A percentile compares a stretch with the other conserved stretches of the same genome.
These are phyloP conservation scores for Monosporascus cannonballus DNA, from an alignment of 2,329 filamentous ascomycete species.

Conservation along the genomic window DNA sequence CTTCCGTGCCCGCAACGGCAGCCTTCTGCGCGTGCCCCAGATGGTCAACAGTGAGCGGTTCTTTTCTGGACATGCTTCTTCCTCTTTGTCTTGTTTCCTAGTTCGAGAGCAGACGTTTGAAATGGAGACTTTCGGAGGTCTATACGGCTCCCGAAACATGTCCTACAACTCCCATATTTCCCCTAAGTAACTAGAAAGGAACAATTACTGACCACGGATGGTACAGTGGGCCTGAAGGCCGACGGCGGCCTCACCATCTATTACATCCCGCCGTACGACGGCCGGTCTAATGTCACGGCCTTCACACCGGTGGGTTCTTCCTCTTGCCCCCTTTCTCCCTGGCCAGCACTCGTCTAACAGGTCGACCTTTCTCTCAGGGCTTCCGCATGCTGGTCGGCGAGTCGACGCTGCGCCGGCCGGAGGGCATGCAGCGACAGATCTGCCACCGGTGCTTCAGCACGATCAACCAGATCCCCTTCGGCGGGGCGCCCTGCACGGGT, in stretches of 20 bases:
- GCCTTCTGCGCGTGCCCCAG: conserved; percentile 22
- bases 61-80: no score
- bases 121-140: no score
- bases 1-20: conserved; percentile 24
- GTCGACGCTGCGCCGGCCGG: conserved; percentile 20
- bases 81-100: no score
- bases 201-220: no score
- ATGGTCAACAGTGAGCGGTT: conserved; percentile 3
- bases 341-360: not conserved
- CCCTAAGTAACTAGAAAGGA: no score
- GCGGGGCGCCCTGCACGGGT: conserved; percentile 13
- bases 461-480: conserved; percentile 21
- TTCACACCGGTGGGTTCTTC: conserved; percentile 27
- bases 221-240: conserved; percentile 20
- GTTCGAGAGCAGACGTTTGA: no score
- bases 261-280: conserved; percentile 13
- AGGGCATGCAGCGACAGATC: conserved; percentile 30
- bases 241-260: conserved; percentile 17
- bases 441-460: conserved; percentile 34
- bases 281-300: conserved; percentile 30
- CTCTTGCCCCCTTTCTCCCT: not conserved
- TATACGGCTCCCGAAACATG: no score
- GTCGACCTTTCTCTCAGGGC: conserved; percentile 8
- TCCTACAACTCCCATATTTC: no score
- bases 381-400: conserved; percentile 38